These are phyloP conservation scores for Puccinellia tenuiflora DNA, from an alignment of 176 grass and related monocot genomes.

Conservation along the genomic window DNA sequence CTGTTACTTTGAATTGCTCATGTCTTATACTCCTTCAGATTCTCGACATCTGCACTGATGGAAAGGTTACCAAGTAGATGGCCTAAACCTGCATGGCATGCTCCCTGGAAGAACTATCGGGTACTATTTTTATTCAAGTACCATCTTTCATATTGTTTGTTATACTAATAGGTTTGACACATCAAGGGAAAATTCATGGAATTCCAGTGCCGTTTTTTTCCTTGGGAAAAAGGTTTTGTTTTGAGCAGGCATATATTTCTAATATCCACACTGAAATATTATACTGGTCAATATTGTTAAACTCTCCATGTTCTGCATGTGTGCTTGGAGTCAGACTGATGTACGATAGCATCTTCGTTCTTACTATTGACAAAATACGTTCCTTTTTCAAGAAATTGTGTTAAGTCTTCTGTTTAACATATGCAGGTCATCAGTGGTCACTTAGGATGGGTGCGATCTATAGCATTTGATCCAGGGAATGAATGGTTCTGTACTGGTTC, in stretches of 20 bases:
- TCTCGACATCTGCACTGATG: constrained; percentile 81
- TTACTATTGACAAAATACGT: neutral
- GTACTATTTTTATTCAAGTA: constrained; percentile 28
- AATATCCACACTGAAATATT: neutral
- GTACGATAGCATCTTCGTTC: neutral
- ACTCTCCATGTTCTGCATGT: neutral
- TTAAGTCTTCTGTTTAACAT: neutral
- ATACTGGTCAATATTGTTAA: neutral
- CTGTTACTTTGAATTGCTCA: constrained; percentile 3
- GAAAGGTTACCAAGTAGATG: constrained; percentile 97
- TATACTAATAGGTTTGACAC: constrained; percentile 1
- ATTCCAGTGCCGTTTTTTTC: neutral
- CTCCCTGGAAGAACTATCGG: constrained; percentile 98
- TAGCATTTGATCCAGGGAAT: constrained; percentile 94
- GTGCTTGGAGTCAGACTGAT: neutral
- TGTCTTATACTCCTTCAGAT: constrained; percentile 37
- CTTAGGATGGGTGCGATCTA: constrained; percentile 89
- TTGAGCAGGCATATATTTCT: constrained; percentile 4
- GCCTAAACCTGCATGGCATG: constrained; percentile 89
- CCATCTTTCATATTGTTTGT: neutral
- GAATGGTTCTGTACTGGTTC: constrained; percentile 96
- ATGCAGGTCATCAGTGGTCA: constrained; percentile 96
- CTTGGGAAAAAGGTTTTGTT: neutral
- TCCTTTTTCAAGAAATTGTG: neutral
- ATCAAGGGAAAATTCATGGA: neutral